phyloP scores from a whole-genome alignment of 2,329 filamentous ascomycete species.

The Xylaria sp. region DNA sequence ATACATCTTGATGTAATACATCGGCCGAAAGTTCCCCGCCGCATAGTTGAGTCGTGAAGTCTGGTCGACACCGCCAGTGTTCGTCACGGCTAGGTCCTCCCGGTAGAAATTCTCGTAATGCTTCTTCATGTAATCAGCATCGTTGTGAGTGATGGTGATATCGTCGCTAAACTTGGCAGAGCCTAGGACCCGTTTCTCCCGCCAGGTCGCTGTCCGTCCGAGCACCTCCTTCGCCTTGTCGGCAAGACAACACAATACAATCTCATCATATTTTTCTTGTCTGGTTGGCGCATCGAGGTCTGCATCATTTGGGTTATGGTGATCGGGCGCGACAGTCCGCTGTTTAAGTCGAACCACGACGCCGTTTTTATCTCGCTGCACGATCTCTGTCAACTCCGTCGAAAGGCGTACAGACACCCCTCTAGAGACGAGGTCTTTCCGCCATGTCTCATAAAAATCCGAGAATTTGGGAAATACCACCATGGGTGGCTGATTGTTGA shows the following conservation, averaged over 20 bases:
- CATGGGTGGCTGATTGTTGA: constrained; percentile 50
- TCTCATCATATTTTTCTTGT: constrained; percentile 58
- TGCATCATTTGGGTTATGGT: constrained; percentile 30
- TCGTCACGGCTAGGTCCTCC: constrained; percentile 37
- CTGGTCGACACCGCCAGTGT: constrained; percentile 35
- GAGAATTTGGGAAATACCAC: constrained; percentile 53
- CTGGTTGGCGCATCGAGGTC: constrained; percentile 35
- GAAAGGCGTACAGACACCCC: constrained; percentile 50
- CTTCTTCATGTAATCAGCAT: constrained; percentile 58
- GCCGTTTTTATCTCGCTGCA: constrained; percentile 44
- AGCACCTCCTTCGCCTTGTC: constrained; percentile 60
- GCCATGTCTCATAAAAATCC: constrained; percentile 51
- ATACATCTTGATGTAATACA: constrained; percentile 55
- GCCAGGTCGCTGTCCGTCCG: constrained; percentile 50
- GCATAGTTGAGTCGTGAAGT: constrained; percentile 37
- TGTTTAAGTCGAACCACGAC: constrained; percentile 43
- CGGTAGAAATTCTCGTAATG: constrained; percentile 62
- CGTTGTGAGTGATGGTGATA: constrained; percentile 64
- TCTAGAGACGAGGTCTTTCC: constrained; percentile 41
- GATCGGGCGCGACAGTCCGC: constrained; percentile 31
- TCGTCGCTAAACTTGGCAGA: constrained; percentile 65
- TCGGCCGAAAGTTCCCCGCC: constrained; percentile 41
- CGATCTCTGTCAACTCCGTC: constrained; percentile 47
- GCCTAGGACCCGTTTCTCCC: constrained; percentile 63
- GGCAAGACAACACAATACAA: constrained; percentile 60